phyloP scores from a whole-genome alignment of 805 yeast species.

The Cyberlindnera galapagoensis region DNA sequence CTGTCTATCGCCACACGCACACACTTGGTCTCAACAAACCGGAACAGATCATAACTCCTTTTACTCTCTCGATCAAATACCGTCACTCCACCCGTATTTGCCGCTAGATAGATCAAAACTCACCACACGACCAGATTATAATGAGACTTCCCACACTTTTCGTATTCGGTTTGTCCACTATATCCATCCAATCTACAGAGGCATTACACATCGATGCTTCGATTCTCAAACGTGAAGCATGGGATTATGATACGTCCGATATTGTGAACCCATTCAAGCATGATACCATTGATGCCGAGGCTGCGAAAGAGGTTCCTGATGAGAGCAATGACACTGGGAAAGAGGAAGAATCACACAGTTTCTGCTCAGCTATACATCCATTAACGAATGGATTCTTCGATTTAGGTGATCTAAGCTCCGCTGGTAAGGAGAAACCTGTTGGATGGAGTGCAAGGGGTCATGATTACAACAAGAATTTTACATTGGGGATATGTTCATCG shows the following conservation, averaged over 20 bases:
- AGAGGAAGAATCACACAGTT: slow-evolving; percentile 18
- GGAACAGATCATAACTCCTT: no score
- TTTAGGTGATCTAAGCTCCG: slow-evolving; percentile 25
- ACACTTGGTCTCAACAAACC: no score
- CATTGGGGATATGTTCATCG: slow-evolving; percentile 65
- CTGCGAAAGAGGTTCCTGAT: slow-evolving; percentile 1
- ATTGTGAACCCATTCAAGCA: slow-evolving; percentile 9
- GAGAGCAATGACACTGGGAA: slow-evolving; percentile 4
- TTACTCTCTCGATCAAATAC: no score
- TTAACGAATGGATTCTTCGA: slow-evolving; percentile 33
- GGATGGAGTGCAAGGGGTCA: slow-evolving; percentile 69
- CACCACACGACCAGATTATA: not conserved
- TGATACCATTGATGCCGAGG: not conserved
- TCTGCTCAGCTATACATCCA: slow-evolving; percentile 39
- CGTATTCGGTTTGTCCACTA: not conserved
- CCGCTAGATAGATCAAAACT: no score
- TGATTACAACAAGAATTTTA: slow-evolving; percentile 67
- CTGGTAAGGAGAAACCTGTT: slow-evolving; percentile 18
- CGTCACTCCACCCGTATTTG: no score
- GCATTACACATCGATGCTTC: not conserved
- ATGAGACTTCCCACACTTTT: slow-evolving; percentile 2
- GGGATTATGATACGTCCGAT: slow-evolving; percentile 20
- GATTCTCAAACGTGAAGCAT: slow-evolving; percentile 9
- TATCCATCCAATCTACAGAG: not conserved
- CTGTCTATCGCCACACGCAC: no score